Evolutionary conservation across 1,284 basidiomycete genomes (phyloP), one percentile per base, ranked within the genome.

Genomic region (Ceratobasidium sp.): DNA sequence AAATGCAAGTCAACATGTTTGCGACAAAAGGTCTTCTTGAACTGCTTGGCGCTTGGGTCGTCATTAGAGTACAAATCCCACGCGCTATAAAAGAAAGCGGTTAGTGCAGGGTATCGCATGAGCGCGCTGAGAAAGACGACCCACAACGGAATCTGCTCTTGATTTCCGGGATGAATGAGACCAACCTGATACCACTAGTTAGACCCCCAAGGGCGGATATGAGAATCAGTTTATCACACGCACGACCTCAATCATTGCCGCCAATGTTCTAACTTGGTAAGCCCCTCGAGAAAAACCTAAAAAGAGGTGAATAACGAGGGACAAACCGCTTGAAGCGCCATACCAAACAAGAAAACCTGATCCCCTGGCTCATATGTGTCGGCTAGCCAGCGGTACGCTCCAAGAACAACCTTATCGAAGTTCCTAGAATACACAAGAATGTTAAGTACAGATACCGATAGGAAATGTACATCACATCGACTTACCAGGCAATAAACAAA

Each of bases 261-360:
- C n/a, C n/a, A n/a, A n/a, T n/a, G 82, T 83, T 3, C 88, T 85
- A 13, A 85, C 87, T 83, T 88, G 87, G 80, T 87, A 88, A 28
- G 88, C 87, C 18, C 87, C 88, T 44, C 87, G 83, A 66, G 87
- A 88, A 78, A 88, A 89, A 10, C 88, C 88, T 88, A 60, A 20
- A 0, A 9, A 12, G 12, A 9, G 10, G 3, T 49, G 46, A 3
- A 49, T 49, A 49, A 49, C 40, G 9, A 40, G 60, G 9, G 1
- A 6, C 64, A 9, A 1, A 66, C 5, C 1, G 9, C 18, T n/a
- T 1, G 2, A 1, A 28, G 42, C 6, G 2, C 10, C 67, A 4
- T 78, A 80, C 79, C 79, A 64, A 80, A 79, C 2, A 80, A 68
- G 56, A 61, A 79, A 33, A 33, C 33, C 4, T 33, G 33, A 4